phyloP scores from a whole-genome alignment of 768 basidiomycete species.

The Collybia nuda region DNA sequence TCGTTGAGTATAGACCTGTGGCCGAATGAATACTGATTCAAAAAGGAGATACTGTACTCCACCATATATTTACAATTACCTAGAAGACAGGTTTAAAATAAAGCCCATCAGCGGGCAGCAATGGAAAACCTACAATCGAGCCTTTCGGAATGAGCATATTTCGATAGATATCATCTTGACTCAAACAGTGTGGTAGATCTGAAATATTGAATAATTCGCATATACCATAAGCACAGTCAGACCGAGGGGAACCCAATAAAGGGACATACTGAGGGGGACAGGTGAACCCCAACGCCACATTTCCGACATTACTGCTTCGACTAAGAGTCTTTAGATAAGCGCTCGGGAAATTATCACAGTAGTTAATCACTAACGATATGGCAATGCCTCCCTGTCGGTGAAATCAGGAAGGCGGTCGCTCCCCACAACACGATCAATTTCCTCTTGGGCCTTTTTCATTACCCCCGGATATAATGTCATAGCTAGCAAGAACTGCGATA shows the following conservation, averaged over 20 bases:
- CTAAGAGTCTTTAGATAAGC: too few species aligned
- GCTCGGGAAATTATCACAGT: too few species aligned
- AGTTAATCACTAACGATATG: slow-evolving; percentile 33
- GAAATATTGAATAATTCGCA: too few species aligned
- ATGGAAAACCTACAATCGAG: background rate
- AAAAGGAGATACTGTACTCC: too few species aligned
- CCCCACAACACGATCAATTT: slow-evolving; percentile 46
- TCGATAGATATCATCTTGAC: background rate
- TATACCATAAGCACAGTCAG: background rate
- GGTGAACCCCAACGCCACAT: slow-evolving; percentile 41
- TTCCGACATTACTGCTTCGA: slow-evolving; percentile 24
- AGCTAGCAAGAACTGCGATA: slow-evolving; percentile 46
- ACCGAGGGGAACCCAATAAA: background rate
- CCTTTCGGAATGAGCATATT: slow-evolving; percentile 2
- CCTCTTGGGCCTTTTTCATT: slow-evolving; percentile 43
- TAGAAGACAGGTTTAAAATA: too few species aligned
- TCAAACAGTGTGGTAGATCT: slow-evolving; percentile 1
- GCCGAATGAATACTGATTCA: too few species aligned
- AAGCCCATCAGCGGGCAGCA: too few species aligned
- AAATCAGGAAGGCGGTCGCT: slow-evolving; percentile 43
- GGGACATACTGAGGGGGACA: background rate
- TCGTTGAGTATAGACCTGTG: too few species aligned
- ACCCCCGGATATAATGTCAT: slow-evolving; percentile 51
- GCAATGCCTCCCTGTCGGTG: slow-evolving; percentile 36
- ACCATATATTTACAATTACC: too few species aligned